Evolutionary conservation across 2,329 filamentous ascomycete species (phyloP), one percentile per base, ranked within the genome.

Genomic region (Penicillium sp.): DNA sequence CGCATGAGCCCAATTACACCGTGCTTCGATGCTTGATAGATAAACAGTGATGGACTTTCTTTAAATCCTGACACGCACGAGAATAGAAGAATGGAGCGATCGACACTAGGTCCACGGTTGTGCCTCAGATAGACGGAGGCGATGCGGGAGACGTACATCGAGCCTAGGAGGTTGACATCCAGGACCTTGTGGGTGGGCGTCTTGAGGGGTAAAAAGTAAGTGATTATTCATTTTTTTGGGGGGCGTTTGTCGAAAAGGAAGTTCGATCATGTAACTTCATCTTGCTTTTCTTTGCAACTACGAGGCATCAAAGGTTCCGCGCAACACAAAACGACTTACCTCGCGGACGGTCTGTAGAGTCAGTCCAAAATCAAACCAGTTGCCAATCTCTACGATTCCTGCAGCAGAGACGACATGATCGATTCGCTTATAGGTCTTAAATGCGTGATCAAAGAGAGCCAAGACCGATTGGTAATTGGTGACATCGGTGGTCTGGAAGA

Each of bases 1-100:
- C 80, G 71, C 73, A 81, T 78, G 6, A 81, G 67, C 0, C 80
- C 80, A 24, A 80, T 69, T 0, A 83, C 74, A n/a, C 77, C 79
- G 56, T 82, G 80, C 59, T 83, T 81, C 5, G 74, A 70, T 0
- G 79, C 69, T 3, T 75, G 74, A 58, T 83, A 82, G 21, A 80
- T 69, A 46, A 77, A 76, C 1, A 81, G 63, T 0, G 77, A 78
- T 0, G 80, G 78, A 4, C 75, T 73, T 33, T 80, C 77, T 14
- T 77, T 77, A 59, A 82, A 80, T 2, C 79, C 79, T 0, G 79
- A 78, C 1, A 77, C 72, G 6, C 75, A 81, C 39, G 76, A 75
- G 29, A 79, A 71, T 9, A 80, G 69, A 0, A 73, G 72, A 45
- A 80, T 67, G 9, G 75, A 78, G 23, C 75, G 75, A 54, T 79